These are phyloP conservation scores for Diaporthe destruens DNA, from an alignment of 2,329 filamentous ascomycete species.

Conservation along the genomic window DNA sequence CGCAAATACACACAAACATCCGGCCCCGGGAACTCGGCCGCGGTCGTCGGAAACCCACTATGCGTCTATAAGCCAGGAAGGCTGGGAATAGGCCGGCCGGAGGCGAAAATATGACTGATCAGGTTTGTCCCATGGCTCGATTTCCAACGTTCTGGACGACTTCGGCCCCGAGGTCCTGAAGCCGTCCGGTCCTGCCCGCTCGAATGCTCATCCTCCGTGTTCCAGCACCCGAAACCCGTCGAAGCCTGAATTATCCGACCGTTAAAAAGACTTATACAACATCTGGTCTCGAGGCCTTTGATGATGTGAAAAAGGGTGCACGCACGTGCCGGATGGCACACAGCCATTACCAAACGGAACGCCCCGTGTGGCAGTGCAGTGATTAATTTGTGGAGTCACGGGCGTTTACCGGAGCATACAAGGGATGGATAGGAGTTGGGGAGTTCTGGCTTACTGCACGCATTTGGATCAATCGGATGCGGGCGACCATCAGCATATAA, in stretches of 20 bases:
- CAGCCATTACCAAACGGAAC: background rate
- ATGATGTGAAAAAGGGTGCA: constrained; percentile 5
- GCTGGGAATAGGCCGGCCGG: background rate
- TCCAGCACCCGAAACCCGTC: background rate
- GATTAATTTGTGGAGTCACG: constrained; percentile 19
- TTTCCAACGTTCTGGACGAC: background rate
- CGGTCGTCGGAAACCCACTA: constrained; percentile 15
- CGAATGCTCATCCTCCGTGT: background rate
- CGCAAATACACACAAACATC: background rate
- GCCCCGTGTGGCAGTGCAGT: constrained; percentile 26
- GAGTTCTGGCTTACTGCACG: constrained; percentile 12
- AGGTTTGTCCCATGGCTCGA: background rate
- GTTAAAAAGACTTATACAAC: background rate
- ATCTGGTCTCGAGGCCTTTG: constrained; percentile 2
- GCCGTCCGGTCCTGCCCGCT: background rate
- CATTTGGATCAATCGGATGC: constrained; percentile 12
- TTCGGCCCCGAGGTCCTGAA: background rate
- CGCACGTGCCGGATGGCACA: constrained; percentile 18
- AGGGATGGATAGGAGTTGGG: constrained; percentile 1
- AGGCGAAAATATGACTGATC: constrained; percentile 18
- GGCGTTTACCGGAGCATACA: constrained; percentile 28
- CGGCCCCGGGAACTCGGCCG: constrained; percentile 9
- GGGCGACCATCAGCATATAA: background rate
- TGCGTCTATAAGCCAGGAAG: constrained; percentile 10
- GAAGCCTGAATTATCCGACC: background rate